Base-by-base conservation (phyloP, 75 land plant species). In the Picea sitchensis region DNA sequence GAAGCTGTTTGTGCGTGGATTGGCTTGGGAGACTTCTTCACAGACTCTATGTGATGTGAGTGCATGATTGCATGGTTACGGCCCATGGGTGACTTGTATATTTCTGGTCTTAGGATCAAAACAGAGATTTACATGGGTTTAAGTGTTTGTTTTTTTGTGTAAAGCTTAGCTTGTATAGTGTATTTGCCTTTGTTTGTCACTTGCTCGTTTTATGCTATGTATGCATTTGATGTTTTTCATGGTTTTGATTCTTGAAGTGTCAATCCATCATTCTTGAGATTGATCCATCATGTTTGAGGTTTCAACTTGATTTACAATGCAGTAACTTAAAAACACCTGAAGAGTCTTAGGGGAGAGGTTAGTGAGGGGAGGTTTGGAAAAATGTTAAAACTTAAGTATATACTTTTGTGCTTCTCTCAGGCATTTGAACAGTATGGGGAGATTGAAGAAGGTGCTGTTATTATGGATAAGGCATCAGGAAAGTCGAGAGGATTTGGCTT, bases 1-100 rank as follows among this genome's bases (percentile, higher is more conserved):
- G 85, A 93, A 93, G 90, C 91, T 93, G 91, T 93, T 93, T 89
- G 93, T 93, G 84, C 95, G 95, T 91, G 95, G 95, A 65, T 83
- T 93, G 87, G 93, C 93, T 62, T 93, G 95, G 95, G 91, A 93
- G 86, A 93, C 95, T 77, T 81, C 93, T 82, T 87, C 95, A 78
- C 89, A 91, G 83, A 88, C 91, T 74, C 86, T 93, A 90, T 85
- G 95, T 88, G 90, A 85, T 87, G 93, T 93, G 95, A 93, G 95
- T 93, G 95, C 80, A 85, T 88, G 83, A 79, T 81, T 79, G 81
- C 80, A 71, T 86, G 87, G 51, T 75, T 80, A 78, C 58, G 21
- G 26, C 26, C 26, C 26, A 26, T 26, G 26, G 78, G 75, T 68
- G 30, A 76, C 68, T 38, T 83, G 74, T n/a, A 47, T 71, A 54